phyloP scores from a whole-genome alignment of 2,329 filamentous ascomycete genomes.

The Falciphora oryzae region DNA sequence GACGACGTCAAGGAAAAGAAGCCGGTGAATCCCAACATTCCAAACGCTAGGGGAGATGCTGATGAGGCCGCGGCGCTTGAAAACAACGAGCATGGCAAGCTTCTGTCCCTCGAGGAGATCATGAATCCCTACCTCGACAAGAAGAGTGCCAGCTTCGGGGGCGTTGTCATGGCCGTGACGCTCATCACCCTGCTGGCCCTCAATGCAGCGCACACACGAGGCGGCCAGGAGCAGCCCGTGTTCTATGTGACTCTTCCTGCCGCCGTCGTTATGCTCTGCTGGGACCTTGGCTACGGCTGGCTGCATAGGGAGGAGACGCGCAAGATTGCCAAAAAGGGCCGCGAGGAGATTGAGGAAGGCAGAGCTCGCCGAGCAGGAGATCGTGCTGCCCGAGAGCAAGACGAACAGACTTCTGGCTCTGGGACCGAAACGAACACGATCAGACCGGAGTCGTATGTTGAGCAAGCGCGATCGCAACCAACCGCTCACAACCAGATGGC shows the following conservation, averaged over 20 bases:
- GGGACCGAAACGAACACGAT: neutral
- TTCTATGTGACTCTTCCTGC: slow-evolving; percentile 66
- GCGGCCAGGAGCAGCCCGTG: slow-evolving; percentile 47
- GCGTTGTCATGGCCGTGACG: slow-evolving; percentile 59
- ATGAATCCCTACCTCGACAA: slow-evolving; percentile 71
- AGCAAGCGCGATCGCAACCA: neutral
- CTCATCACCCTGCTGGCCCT: slow-evolving; percentile 60
- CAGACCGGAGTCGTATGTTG: neutral
- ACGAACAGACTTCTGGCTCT: neutral
- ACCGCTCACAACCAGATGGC: neutral
- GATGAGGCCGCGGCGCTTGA: slow-evolving; percentile 41
- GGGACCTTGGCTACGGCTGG: slow-evolving; percentile 62
- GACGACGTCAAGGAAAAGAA: slow-evolving; percentile 47
- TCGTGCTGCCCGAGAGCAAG: neutral
- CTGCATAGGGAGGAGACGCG: slow-evolving; percentile 55
- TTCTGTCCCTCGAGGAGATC: slow-evolving; percentile 63
- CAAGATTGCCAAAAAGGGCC: slow-evolving; percentile 52
- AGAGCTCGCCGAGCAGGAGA: slow-evolving; percentile 28
- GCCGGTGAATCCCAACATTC: slow-evolving; percentile 69
- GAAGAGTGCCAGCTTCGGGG: slow-evolving; percentile 57
- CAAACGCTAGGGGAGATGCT: slow-evolving; percentile 46
- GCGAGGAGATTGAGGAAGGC: slow-evolving; percentile 39
- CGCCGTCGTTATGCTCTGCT: slow-evolving; percentile 62
- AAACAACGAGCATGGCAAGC: slow-evolving; percentile 45
- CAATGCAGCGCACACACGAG: slow-evolving; percentile 51